Evolutionary conservation across 441 rosid species (phyloP).

Genomic region (Croton setiger): DNA sequence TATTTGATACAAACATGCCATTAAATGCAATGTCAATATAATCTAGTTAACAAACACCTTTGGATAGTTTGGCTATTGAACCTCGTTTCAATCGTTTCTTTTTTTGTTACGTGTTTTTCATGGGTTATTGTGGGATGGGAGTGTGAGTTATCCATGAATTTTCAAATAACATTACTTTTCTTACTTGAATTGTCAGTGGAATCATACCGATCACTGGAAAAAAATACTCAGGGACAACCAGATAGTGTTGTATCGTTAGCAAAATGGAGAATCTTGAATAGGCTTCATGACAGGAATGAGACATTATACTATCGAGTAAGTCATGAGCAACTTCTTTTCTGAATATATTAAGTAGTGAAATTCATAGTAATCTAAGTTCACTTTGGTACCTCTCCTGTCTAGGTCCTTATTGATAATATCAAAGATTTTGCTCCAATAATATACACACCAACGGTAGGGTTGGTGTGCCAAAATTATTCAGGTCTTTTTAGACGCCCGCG

Average conservation of each 20-base stretch:
- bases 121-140: neutral
- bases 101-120: neutral
- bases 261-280: slow-evolving; percentile 95
- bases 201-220: slow-evolving; percentile 86
- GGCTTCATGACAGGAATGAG: slow-evolving; percentile 98
- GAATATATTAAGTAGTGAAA: slow-evolving; percentile 9
- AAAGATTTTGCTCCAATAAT: slow-evolving; percentile 90
- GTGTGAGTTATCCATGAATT: neutral
- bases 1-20: neutral
- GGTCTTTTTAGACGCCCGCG: slow-evolving; percentile 96
- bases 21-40: too few relatives aligned
- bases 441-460: slow-evolving; percentile 96
- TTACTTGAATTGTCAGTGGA: slow-evolving; percentile 54
- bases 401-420: slow-evolving; percentile 97
- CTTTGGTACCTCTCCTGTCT: slow-evolving; percentile 21
- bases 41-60: neutral
- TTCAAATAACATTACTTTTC: slow-evolving; percentile 2
- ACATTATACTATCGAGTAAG: slow-evolving; percentile 85
- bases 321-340: slow-evolving; percentile 20
- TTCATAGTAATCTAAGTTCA: slow-evolving; percentile 5
- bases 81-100: neutral
- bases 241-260: slow-evolving; percentile 67
- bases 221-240: slow-evolving; percentile 63
- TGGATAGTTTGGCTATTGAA: neutral
- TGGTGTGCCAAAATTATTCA: slow-evolving; percentile 96